These are phyloP conservation scores for Podaxis carcinomalis DNA, from an alignment of 768 basidiomycete species.

Conservation along the genomic window DNA sequence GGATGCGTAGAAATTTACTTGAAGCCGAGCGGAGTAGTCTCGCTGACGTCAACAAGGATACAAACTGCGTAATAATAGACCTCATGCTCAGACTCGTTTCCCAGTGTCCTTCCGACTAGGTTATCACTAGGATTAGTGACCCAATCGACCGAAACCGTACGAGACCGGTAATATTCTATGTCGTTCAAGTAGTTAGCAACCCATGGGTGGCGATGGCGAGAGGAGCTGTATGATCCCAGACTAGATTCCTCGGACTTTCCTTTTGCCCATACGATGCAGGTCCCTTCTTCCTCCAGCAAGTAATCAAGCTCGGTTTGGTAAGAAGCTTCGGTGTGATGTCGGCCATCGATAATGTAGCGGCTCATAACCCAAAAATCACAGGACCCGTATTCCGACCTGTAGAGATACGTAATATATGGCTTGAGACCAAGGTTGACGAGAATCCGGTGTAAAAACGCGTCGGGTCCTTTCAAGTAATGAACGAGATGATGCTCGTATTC, in stretches of 20 bases:
- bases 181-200: neutral
- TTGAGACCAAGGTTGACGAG: slow-evolving; percentile 17
- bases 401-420: slow-evolving; percentile 18
- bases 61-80: slow-evolving; percentile 4
- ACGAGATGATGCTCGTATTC: slow-evolving; percentile 12
- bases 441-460: slow-evolving; percentile 19
- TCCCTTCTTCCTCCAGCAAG: neutral
- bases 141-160: neutral
- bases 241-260: neutral
- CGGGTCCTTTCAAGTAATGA: slow-evolving; percentile 25
- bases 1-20: too few species aligned
- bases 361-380: slow-evolving; percentile 3
- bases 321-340: neutral
- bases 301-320: neutral
- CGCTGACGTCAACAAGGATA: neutral
- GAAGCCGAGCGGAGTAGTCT: too few species aligned
- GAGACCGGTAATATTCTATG: neutral
- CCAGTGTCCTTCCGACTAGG: neutral
- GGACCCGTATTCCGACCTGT: slow-evolving; percentile 7
- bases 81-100: neutral
- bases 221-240: neutral
- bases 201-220: neutral
- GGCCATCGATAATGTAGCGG: neutral
- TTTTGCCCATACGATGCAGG: neutral
- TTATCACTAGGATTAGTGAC: neutral